Percentiles rank a stretch among this genome's conserved stretches.
These are phyloP conservation scores for Aureobasidium mangrovei DNA, from an alignment of 2,329 filamentous ascomycete species.

Conservation along the genomic window DNA sequence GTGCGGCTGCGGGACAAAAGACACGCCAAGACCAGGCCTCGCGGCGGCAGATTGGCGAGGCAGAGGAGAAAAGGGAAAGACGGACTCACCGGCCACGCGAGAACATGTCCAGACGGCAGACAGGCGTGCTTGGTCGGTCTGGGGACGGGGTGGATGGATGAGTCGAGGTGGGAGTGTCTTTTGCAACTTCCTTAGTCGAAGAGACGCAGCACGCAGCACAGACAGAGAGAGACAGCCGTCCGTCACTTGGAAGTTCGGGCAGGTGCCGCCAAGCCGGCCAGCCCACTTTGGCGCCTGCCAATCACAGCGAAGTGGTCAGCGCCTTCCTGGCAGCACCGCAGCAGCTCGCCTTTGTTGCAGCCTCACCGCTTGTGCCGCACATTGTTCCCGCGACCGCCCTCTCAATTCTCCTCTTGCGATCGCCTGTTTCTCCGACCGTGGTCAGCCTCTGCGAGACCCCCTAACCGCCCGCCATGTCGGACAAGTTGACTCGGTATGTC, in stretches of 20 bases:
- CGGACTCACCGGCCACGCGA: conserved; percentile 52
- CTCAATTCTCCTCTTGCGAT: neutral
- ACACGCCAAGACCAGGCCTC: neutral
- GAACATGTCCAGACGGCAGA: conserved; percentile 24
- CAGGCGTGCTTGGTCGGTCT: neutral
- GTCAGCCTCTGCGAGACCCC: neutral
- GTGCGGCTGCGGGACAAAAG: neutral
- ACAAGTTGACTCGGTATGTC: conserved; percentile 86
- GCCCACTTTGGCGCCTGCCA: no score
- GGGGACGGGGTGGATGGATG: neutral
- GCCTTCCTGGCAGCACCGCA: no score
- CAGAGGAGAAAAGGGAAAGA: conserved; percentile 22
- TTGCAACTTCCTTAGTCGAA: no score
- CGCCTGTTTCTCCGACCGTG: neutral
- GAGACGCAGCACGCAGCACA: no score
- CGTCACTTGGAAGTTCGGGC: no score
- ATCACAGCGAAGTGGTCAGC: no score
- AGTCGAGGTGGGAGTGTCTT: neutral
- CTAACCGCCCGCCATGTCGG: conserved; percentile 54
- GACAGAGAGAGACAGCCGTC: no score
- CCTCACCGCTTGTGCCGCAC: neutral
- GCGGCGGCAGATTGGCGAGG: neutral
- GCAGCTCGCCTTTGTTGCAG: no score
- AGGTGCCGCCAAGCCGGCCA: no score
- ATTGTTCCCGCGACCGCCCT: neutral